Base-by-base conservation (phyloP, 2,329 filamentous ascomycete species). In the Ophidiomyces ophidiicola region DNA sequence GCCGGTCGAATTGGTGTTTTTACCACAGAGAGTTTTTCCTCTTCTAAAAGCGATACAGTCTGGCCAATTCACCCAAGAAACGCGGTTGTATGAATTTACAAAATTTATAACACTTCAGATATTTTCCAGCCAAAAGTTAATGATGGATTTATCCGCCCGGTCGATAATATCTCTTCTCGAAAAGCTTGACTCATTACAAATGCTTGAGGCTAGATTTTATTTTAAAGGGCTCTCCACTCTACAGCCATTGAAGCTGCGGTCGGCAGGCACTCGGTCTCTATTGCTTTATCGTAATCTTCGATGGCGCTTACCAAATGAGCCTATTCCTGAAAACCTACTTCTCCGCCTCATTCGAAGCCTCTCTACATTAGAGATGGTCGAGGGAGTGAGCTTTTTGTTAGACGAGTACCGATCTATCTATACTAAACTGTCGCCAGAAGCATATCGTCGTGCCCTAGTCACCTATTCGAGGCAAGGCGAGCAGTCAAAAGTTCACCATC, bases 391-490 rank as follows among this genome's bases (percentile, higher is more conserved):
- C 17, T 62, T 59, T 46, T 52, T 67, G n/a, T 48, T 69, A 38
- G 53, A 59, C 19, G 63, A 69, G 45, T 59, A 57, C 39, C 41
- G 52, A 7, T 41, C 44, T 14, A 57, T 60, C 12, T 49, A 61
- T 47, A 46, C 37, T 25, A 54, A 52, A 36, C 55, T 61, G 11
- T 47, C 57, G 6, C 29, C 48, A 3, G 36, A 47, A 21, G 54
- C 53, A 14, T 68, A 64, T 44, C 57, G 54, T 36, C 36, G 45
- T 8, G 55, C 57, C 3, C 53, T 70, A 28, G 53, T 51, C 6
- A 59, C 57, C 7, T 67, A 68, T 48, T 63, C 71, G 24, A 52
- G 54, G 26, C 57, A 61, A 38, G 69, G 69, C 18, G 64, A 74
- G 45, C 57, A 61, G 10, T 47, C 50, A 17, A 60, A 60, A 14